A percentile compares a stretch with the other conserved stretches of the same genome.
phyloP scores from a whole-genome alignment of 75 land plant genomes.

The Picea glauca region DNA sequence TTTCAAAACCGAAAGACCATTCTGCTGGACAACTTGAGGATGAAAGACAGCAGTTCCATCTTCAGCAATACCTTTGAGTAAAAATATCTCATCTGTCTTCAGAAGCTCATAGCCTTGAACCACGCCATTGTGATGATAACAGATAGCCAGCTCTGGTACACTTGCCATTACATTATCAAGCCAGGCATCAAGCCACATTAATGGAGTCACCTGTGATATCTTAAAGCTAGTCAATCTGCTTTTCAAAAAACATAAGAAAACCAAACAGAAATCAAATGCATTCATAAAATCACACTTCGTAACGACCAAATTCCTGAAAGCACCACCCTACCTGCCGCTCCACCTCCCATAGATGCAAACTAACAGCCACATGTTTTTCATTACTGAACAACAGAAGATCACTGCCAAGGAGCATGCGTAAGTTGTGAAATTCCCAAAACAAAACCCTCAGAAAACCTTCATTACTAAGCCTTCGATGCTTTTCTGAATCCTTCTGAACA shows the following conservation, averaged over 20 bases:
- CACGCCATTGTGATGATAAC: conserved; percentile 97
- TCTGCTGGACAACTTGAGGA: conserved; percentile 97
- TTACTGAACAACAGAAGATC: conserved; percentile 96
- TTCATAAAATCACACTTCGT: background rate
- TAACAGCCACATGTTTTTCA: conserved; percentile 97
- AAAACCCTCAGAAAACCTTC: conserved; percentile 86
- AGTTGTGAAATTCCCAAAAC: conserved; percentile 96
- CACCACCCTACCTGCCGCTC: conserved; percentile 57
- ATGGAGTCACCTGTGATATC: conserved; percentile 76
- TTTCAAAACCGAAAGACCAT: conserved; percentile 92
- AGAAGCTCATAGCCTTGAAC: conserved; percentile 98
- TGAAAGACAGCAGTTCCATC: conserved; percentile 96
- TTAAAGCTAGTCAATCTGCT: background rate
- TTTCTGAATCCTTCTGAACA: conserved; percentile 69
- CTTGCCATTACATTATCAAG: conserved; percentile 99
- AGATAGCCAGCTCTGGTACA: conserved; percentile 97
- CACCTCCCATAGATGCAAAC: conserved; percentile 96
- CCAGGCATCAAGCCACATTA: conserved; percentile 99
- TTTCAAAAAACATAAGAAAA: conserved; percentile 3
- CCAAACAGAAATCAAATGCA: background rate
- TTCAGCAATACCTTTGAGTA: conserved; percentile 87
- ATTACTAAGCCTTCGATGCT: conserved; percentile 38
- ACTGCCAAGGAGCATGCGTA: conserved; percentile 96
- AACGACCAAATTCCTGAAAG: background rate
- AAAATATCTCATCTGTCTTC: conserved; percentile 96